A percentile compares a stretch with the other conserved stretches of the same genome.
phyloP scores from a whole-genome alignment of 371 early-diverging fungal genomes.

The Coemansia sp. region DNA sequence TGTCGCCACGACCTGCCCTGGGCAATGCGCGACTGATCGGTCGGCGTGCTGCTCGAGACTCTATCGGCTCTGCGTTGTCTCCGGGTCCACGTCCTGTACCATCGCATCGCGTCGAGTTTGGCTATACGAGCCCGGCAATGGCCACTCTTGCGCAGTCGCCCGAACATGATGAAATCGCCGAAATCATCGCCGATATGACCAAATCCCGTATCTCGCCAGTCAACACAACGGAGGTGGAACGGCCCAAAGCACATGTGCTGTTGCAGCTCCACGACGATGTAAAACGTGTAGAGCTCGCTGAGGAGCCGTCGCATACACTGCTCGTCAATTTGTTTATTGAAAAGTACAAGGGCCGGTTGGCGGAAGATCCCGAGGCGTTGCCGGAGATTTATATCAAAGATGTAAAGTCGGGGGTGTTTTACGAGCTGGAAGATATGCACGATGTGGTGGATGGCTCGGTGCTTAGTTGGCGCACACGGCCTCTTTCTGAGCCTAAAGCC shows the following conservation, averaged over 20 bases:
- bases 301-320: conserved; percentile 12
- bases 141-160: conserved; percentile 11
- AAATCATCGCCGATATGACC: conserved; percentile 50
- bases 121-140: conserved; percentile 22
- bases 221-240: not conserved
- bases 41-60: conserved; percentile 4
- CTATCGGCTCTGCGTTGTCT: not conserved
- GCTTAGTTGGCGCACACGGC: conserved; percentile 55
- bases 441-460: conserved; percentile 70
- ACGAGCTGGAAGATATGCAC: conserved; percentile 66
- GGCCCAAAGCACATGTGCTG: conserved; percentile 14
- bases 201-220: conserved; percentile 25
- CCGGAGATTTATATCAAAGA: conserved; percentile 65
- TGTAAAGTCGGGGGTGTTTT: conserved; percentile 59
- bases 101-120: conserved; percentile 45
- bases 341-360: conserved; percentile 30
- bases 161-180: conserved; percentile 47
- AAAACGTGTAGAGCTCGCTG: conserved; percentile 18
- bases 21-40: not conserved
- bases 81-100: conserved; percentile 9
- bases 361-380: conserved; percentile 19
- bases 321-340: conserved; percentile 41
- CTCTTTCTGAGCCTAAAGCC: not conserved
- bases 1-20: not conserved
- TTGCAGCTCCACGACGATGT: conserved; percentile 40